Base-by-base conservation (phyloP, 225 moss, liverwort and hornwort species). In the Physcomitrium patens region DNA sequence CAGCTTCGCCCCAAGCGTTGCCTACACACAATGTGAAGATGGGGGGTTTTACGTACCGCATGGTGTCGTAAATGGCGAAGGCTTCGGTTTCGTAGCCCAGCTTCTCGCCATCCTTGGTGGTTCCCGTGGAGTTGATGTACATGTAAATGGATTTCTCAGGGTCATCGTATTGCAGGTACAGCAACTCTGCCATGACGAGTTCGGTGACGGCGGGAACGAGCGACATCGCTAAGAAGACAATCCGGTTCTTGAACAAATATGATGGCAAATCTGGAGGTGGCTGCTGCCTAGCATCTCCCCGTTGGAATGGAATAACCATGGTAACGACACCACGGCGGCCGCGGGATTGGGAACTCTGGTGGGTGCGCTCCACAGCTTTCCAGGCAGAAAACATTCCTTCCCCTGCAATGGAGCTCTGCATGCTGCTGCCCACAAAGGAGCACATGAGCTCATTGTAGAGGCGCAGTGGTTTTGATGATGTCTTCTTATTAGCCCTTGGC, bases 1-100 rank as follows among this genome's bases (percentile, higher is more conserved):
- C 99, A 12, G 99, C 99, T 79, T 99, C 99, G n/a, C 99, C 99
- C 99, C 99, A 99, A 10, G 99, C 99, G 67, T 99, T 99, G 27
- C 99, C 99, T 22, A 99, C 85, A 55, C 99, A 99, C 52, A 99
- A 74, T 10, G 99, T 99, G 49, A 99, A 99, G 41, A 95, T 99
- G 51, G 99, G 99, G 41, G 99, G 99, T 80, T 87, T 86, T 75
- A 99, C 99, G 71, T 99, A 99, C 51, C 87, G 91, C 99, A 99
- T 99, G 28, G 99, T 99, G 80, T 99, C 99, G 71, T 99, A 99
- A 53, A 99, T 99, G 58, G 99, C 99, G 76, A 95, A 99, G 0
- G 99, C 99, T 67, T 99, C 99, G 15, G 99, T 99, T 76, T 99
- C 99, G 52, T 99, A 99, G 12, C 99, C 99, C 60, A 95, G 93